These are phyloP conservation scores for Glonium stellatum DNA, from an alignment of 495 filamentous ascomycete genomes.

Conservation along the genomic window DNA sequence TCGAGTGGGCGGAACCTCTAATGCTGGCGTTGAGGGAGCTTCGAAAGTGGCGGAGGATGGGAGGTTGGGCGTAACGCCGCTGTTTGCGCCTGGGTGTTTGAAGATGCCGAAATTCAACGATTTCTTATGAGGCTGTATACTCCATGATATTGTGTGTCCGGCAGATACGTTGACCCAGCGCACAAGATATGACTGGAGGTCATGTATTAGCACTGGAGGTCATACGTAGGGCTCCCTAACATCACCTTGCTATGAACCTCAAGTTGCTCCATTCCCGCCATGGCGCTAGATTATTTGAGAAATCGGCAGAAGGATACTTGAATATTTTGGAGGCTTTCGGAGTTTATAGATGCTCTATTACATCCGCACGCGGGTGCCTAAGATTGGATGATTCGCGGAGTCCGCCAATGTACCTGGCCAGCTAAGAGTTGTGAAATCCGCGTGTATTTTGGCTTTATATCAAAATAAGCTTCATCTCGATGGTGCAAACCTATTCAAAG, in stretches of 20 bases:
- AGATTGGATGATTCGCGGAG: neutral
- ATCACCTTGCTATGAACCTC: conserved; percentile 95
- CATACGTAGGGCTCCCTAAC: conserved; percentile 3
- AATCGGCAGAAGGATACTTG: neutral
- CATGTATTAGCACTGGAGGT: conserved; percentile 8
- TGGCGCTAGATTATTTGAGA: conserved; percentile 31
- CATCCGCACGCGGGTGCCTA: neutral
- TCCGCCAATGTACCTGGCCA: neutral
- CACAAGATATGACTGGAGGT: conserved; percentile 80
- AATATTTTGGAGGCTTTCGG: neutral
- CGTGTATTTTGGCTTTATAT: neutral
- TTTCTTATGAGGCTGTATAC: conserved; percentile 93
- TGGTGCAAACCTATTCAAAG: neutral
- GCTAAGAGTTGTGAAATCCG: neutral
- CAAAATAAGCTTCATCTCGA: neutral
- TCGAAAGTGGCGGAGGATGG: conserved; percentile 44
- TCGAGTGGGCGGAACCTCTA: conserved; percentile 34
- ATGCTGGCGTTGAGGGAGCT: conserved; percentile 37
- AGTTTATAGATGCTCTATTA: neutral
- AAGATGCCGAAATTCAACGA: conserved; percentile 97
- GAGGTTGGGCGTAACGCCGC: conserved; percentile 43
- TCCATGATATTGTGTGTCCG: conserved; percentile 93
- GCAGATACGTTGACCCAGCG: conserved; percentile 91
- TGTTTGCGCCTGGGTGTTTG: conserved; percentile 77
- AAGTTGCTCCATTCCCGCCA: conserved; percentile 94